These are phyloP conservation scores for Aurifilum marmelostoma DNA, from an alignment of 2,329 filamentous ascomycete genomes.

Conservation along the genomic window DNA sequence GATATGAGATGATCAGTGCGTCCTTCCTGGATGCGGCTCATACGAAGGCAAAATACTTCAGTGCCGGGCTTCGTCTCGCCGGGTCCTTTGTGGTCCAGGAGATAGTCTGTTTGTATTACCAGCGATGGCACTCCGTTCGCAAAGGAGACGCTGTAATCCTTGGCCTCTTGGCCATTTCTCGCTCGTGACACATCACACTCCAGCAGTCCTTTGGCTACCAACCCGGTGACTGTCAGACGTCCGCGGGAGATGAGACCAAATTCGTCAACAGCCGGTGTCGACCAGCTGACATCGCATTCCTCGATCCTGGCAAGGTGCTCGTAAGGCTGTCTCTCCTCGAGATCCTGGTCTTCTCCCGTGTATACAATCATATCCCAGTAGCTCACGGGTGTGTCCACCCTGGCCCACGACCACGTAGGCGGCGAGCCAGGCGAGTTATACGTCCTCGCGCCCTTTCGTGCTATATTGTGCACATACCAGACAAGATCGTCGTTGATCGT, in stretches of 20 bases:
- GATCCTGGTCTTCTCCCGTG: not conserved
- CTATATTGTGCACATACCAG: not conserved
- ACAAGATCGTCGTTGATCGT: conserved; percentile 1
- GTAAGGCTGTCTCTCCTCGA: not conserved
- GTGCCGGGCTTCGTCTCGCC: not conserved
- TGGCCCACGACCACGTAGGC: conserved; percentile 4
- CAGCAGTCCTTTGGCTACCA: not conserved
- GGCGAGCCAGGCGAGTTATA: not conserved
- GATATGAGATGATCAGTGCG: not conserved
- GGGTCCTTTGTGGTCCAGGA: not conserved
- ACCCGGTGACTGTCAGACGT: not conserved
- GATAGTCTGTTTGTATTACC: not conserved
- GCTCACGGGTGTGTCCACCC: not conserved
- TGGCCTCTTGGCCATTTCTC: not conserved
- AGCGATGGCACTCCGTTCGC: not conserved
- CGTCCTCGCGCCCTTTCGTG: not conserved
- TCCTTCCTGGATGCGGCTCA: conserved; percentile 6
- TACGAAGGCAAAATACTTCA: conserved; percentile 2
- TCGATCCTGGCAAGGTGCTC: not conserved
- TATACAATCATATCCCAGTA: conserved; percentile 1
- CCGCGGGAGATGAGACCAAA: not conserved
- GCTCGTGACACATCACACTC: not conserved
- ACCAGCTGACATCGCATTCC: not conserved
- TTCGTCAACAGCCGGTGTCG: conserved; percentile 5
- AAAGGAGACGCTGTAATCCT: not conserved